A percentile compares a stretch with the other conserved stretches of the same genome.
These are phyloP conservation scores for Sporisorium sorghi DNA, from an alignment of 1,284 basidiomycete genomes.

Conservation along the genomic window DNA sequence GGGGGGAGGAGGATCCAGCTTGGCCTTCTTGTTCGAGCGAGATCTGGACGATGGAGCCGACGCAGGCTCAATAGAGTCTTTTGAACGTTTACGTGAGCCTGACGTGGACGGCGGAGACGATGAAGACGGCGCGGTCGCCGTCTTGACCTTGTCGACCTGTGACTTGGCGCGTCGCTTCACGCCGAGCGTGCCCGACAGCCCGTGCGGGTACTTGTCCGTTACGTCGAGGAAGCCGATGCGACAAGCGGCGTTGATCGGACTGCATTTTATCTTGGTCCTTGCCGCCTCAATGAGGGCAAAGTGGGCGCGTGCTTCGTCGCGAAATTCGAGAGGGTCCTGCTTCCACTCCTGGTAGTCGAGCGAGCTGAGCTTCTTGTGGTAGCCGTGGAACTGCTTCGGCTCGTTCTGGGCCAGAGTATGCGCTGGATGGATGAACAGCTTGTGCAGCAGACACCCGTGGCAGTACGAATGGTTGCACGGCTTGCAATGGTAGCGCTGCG, in stretches of 20 bases:
- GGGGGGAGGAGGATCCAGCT: conserved; percentile 3
- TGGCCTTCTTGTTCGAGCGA: conserved; percentile 18
- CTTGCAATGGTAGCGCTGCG: conserved; percentile 41
- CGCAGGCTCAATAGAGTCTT: conserved; percentile 11
- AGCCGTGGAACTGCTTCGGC: conserved; percentile 30
- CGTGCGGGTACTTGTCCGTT: conserved; percentile 23
- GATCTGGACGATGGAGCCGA: conserved; percentile 16
- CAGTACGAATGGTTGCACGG: conserved; percentile 46
- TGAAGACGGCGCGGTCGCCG: neutral
- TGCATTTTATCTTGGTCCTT: conserved; percentile 31
- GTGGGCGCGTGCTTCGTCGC: conserved; percentile 32
- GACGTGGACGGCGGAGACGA: conserved; percentile 14
- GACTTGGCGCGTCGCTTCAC: conserved; percentile 7
- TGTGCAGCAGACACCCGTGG: conserved; percentile 42
- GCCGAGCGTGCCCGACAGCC: conserved; percentile 36
- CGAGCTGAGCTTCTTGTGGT: conserved; percentile 33
- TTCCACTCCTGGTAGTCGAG: conserved; percentile 49
- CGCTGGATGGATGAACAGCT: conserved; percentile 42
- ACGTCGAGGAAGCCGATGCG: conserved; percentile 47
- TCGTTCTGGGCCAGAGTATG: conserved; percentile 40
- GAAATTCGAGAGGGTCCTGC: conserved; percentile 32
- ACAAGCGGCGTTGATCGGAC: conserved; percentile 18
- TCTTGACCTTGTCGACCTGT: conserved; percentile 5
- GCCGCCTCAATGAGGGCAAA: conserved; percentile 47
- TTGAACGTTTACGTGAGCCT: conserved; percentile 23